Evolutionary conservation across 257 asterid genomes (phyloP).

Genomic region (Solanum stenotomum): DNA sequence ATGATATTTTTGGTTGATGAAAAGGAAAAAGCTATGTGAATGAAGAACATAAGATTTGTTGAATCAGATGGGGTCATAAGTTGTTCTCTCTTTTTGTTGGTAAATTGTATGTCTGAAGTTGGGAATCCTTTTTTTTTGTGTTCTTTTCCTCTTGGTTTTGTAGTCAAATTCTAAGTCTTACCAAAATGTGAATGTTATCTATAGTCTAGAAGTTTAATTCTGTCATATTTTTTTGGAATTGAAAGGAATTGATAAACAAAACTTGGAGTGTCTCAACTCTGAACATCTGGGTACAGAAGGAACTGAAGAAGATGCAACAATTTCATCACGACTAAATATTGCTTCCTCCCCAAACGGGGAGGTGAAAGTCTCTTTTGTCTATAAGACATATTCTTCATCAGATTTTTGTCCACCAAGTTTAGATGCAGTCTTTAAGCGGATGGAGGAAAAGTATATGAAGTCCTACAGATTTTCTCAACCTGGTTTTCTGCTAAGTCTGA

Average conservation of each 20-base stretch:
- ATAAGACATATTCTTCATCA: conserved; percentile 1
- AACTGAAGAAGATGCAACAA: not conserved
- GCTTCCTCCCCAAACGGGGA: conserved; percentile 32
- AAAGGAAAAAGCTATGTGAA: not conserved
- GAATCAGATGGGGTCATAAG: not conserved
- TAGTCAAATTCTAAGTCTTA: not conserved
- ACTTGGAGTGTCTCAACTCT: conserved; percentile 3
- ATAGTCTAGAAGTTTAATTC: not conserved
- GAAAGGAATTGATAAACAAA: conserved; percentile 7
- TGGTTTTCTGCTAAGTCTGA: conserved; percentile 20
- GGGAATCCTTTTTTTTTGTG: not conserved
- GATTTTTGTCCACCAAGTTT: conserved; percentile 17
- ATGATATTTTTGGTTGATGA: not conserved
- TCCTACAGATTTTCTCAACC: conserved; percentile 13
- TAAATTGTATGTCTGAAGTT: not conserved
- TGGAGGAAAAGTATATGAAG: conserved; percentile 20
- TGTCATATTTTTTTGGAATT: not conserved
- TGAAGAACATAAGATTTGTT: not conserved
- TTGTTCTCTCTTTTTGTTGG: not conserved
- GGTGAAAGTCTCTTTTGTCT: conserved; percentile 25
- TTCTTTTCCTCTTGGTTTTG: not conserved
- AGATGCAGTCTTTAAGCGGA: conserved; percentile 20
- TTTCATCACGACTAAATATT: conserved; percentile 16
- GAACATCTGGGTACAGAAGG: conserved; percentile 4
- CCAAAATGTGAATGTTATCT: not conserved